Evolutionary conservation across 2,329 filamentous ascomycete species (phyloP).

Genomic region (Penicillium sp.): DNA sequence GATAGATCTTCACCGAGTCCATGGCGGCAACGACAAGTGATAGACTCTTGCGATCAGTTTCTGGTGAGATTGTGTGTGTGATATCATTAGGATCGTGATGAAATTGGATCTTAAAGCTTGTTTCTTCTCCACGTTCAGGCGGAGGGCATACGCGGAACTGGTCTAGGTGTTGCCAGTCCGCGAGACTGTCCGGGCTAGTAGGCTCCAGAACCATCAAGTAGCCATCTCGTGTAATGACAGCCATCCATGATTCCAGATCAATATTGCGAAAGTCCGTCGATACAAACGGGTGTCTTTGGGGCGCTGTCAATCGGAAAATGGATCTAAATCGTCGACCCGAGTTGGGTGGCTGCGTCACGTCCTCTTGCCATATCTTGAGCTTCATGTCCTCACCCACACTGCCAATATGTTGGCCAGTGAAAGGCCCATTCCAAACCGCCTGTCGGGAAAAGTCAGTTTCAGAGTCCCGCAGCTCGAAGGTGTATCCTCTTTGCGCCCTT

Average conservation of each 20-base stretch:
- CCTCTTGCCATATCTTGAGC: constrained; percentile 92
- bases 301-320: constrained; percentile 64
- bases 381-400: constrained; percentile 88
- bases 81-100: constrained; percentile 77
- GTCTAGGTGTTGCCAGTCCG: constrained; percentile 75
- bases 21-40: constrained; percentile 85
- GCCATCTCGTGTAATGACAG: constrained; percentile 81
- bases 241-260: constrained; percentile 81
- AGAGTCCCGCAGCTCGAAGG: neutral
- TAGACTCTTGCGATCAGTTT: constrained; percentile 78
- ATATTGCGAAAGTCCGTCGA: constrained; percentile 88
- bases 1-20: constrained; percentile 80
- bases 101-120: constrained; percentile 82
- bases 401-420: constrained; percentile 83
- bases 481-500: constrained; percentile 39
- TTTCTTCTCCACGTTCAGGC: constrained; percentile 80
- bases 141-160: constrained; percentile 73
- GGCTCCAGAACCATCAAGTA: constrained; percentile 82
- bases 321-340: constrained; percentile 80
- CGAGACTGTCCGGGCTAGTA: constrained; percentile 78
- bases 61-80: constrained; percentile 77
- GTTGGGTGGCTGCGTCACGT: constrained; percentile 74
- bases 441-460: constrained; percentile 40
- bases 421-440: constrained; percentile 93
- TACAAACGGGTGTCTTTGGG: constrained; percentile 71